Conservation (phyloP, 225 moss, liverwort and hornwort genomes). For the Lunularia cruciata region DNA sequence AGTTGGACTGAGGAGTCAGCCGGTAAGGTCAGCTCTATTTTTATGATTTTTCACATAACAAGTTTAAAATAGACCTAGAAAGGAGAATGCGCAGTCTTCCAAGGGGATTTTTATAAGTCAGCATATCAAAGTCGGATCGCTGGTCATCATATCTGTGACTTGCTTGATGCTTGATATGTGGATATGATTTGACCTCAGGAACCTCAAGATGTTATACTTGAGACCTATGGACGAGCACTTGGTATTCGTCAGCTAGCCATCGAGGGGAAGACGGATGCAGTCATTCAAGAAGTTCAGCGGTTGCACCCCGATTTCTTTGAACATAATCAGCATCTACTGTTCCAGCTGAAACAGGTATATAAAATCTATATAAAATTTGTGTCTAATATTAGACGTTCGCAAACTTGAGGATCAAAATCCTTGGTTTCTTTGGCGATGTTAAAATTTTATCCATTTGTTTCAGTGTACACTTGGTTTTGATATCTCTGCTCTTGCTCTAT, state of each 20-base stretch:
- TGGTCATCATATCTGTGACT: no score
- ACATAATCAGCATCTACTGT: constrained; percentile 61
- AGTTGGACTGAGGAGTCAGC: background rate
- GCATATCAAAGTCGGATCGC: no score
- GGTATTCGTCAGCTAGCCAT: constrained; percentile 69
- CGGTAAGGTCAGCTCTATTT: background rate
- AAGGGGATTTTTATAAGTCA: no score
- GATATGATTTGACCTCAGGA: constrained; percentile 41
- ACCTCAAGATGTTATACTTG: constrained; percentile 48
- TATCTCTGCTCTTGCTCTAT: background rate
- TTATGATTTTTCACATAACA: no score
- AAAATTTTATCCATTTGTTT: background rate
- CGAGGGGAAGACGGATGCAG: constrained; percentile 65
- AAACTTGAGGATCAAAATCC: no score
- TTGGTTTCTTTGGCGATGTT: background rate
- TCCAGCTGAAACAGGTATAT: constrained; percentile 81
- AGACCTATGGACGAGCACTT: constrained; percentile 58
- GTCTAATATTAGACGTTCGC: no score
- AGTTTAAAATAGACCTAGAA: no score
- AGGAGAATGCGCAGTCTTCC: no score
- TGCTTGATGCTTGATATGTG: background rate
- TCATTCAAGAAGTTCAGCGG: constrained; percentile 60
- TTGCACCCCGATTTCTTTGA: constrained; percentile 68
- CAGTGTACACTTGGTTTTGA: background rate
- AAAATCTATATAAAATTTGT: no score